Base-by-base conservation (phyloP, 345 rosid genomes). In the Eucalyptus cladocalyx region DNA sequence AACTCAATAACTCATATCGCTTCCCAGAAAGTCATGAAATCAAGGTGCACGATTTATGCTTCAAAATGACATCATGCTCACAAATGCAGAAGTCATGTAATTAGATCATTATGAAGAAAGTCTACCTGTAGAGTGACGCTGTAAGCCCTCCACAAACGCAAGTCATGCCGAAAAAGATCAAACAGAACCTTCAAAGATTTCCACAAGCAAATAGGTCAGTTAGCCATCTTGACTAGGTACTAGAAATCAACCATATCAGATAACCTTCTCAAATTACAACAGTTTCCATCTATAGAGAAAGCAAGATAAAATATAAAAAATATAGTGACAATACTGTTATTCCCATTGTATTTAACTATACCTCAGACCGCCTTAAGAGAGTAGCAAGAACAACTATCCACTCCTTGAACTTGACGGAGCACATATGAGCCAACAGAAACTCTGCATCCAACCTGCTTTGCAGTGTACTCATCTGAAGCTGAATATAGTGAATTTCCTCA, bases 311-410 rank as follows among this genome's bases (percentile, higher is more conserved):
- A 69, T 34, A 69, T 9, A 69, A 18, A 69, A 69, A 18, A 69
- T 34, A 18, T 48, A 13, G 28, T n/a, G 54, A 32, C 43, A n/a
- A 30, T 30, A 14, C 16, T 9, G 23, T 6, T 4, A 19, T n/a
- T 18, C 40, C 53, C 21, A 30, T 50, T 86, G 43, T 54, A 86
- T 50, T 26, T 50, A 90, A 89, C 62, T 45, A 58, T 94, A 97
- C 99, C 98, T 98, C 99, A 5, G 97, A 92, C 34, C 98, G 93
- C 93, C 97, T 94, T 90, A 97, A 92, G 26, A 97, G 99, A 34
- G 99, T 98, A 80, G 99, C 99, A 50, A 98, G 95, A 89, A 97
- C 98, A 92, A 98, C 99, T 89, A 98, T 97, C 99, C 99, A 98
- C 90, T 98, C 99, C 92, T 97, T 98, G 93, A 97, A 98, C 94